These are phyloP conservation scores for Ogataea methylovora DNA, from an alignment of 805 yeast species.

Conservation along the genomic window DNA sequence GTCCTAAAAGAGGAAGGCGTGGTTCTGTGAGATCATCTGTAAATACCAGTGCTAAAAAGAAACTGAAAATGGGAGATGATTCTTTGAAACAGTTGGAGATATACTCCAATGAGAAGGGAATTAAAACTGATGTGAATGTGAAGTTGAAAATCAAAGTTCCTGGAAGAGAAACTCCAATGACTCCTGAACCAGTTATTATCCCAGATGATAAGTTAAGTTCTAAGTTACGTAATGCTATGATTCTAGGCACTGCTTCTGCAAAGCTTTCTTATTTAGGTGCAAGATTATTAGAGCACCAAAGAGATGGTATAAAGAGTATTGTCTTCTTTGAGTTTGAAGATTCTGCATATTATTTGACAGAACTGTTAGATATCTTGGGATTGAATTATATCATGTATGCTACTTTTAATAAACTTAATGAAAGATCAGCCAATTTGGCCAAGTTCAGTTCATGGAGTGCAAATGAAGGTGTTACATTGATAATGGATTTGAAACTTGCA, in stretches of 20 bases:
- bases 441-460: constrained; percentile 37
- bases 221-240: constrained; percentile 24
- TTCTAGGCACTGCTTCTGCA: constrained; percentile 58
- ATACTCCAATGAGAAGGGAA: not conserved
- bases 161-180: constrained; percentile 12
- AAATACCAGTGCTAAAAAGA: not conserved
- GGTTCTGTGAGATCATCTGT: constrained; percentile 7
- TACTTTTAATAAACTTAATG: constrained; percentile 42
- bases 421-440: constrained; percentile 45
- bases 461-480: constrained; percentile 43
- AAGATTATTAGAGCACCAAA: constrained; percentile 45
- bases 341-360: constrained; percentile 60
- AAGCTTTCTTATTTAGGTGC: constrained; percentile 56
- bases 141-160: not conserved
- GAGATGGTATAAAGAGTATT: constrained; percentile 40
- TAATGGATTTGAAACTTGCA: constrained; percentile 63
- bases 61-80: constrained; percentile 1
- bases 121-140: not conserved
- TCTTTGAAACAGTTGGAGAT: not conserved
- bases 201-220: constrained; percentile 15
- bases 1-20: constrained; percentile 2
- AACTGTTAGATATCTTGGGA: constrained; percentile 55
- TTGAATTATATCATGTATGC: constrained; percentile 57
- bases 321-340: constrained; percentile 69
- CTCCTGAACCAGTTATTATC: constrained; percentile 16